These are phyloP conservation scores for Moesziomyces sp. DNA, from an alignment of 1,284 basidiomycete genomes.

Conservation along the genomic window DNA sequence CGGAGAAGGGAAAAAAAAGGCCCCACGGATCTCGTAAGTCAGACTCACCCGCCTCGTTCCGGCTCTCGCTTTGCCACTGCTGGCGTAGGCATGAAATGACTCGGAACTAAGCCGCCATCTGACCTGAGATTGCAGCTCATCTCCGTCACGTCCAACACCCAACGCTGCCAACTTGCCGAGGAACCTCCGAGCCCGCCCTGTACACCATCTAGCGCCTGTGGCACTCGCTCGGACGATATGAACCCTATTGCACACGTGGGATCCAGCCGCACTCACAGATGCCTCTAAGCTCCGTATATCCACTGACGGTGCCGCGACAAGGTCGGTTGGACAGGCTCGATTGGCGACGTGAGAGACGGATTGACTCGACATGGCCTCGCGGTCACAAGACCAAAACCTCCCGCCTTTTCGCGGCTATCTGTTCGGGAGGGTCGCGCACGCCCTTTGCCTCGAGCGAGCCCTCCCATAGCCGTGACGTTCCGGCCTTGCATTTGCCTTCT, in stretches of 20 bases:
- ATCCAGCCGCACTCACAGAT: no score
- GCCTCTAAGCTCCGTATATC: no score
- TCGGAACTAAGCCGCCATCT: conserved; percentile 6
- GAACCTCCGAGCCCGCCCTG: conserved; percentile 1
- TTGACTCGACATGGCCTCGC: neutral
- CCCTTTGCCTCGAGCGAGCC: no score
- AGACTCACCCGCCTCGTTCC: neutral
- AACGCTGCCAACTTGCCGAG: conserved; percentile 1
- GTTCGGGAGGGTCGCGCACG: neutral
- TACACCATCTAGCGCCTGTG: no score
- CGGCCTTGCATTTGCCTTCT: no score
- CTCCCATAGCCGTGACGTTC: no score
- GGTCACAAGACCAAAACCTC: neutral
- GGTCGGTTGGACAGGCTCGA: no score
- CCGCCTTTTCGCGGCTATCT: neutral
- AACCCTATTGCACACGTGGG: no score
- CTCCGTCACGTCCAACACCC: neutral
- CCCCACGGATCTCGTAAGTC: neutral
- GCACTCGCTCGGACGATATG: no score
- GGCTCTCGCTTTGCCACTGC: neutral
- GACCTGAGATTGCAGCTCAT: conserved; percentile 11
- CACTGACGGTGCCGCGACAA: no score
- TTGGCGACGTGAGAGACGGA: no score
- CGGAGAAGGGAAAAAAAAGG: neutral
- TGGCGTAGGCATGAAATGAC: conserved; percentile 7